phyloP scores from a whole-genome alignment of 2,329 filamentous ascomycete species.

The Cladosporium phlei region DNA sequence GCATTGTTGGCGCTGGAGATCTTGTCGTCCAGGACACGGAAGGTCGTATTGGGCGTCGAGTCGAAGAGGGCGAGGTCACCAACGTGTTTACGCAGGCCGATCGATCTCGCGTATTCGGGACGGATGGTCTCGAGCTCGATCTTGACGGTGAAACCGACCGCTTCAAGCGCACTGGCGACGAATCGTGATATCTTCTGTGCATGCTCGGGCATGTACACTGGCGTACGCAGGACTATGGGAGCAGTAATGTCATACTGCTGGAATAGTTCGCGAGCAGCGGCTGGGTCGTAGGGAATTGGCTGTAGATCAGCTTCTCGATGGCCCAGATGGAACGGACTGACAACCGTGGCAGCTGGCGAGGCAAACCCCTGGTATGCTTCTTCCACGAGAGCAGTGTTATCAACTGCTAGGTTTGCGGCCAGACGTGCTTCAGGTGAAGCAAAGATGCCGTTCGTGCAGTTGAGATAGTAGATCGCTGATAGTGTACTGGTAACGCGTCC shows the following conservation, averaged over 20 bases:
- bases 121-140: conserved; percentile 12
- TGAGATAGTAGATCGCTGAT: conserved; percentile 13
- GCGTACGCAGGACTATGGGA: conserved; percentile 5
- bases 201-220: conserved; percentile 14
- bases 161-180: conserved; percentile 6
- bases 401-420: conserved; percentile 12
- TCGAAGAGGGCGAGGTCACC: conserved; percentile 14
- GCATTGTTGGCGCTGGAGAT: conserved; percentile 6
- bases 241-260: background rate
- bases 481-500: conserved; percentile 13
- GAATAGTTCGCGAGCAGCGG: conserved; percentile 2
- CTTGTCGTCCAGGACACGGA: conserved; percentile 15
- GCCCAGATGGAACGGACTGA: conserved; percentile 13
- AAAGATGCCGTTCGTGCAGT: conserved; percentile 14
- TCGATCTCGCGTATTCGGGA: conserved; percentile 13
- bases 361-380: conserved; percentile 14
- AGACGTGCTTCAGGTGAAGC: conserved; percentile 7
- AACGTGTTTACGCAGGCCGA: conserved; percentile 12
- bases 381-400: conserved; percentile 1
- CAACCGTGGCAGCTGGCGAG: conserved; percentile 8
- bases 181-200: conserved; percentile 13
- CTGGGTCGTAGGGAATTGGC: conserved; percentile 11
- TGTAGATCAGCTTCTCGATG: conserved; percentile 2
- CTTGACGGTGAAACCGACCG: conserved; percentile 11
- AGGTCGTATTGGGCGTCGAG: conserved; percentile 14